Evolutionary conservation across 495 filamentous ascomycete species (phyloP).

Genomic region (Hyaloscypha bicolor): DNA sequence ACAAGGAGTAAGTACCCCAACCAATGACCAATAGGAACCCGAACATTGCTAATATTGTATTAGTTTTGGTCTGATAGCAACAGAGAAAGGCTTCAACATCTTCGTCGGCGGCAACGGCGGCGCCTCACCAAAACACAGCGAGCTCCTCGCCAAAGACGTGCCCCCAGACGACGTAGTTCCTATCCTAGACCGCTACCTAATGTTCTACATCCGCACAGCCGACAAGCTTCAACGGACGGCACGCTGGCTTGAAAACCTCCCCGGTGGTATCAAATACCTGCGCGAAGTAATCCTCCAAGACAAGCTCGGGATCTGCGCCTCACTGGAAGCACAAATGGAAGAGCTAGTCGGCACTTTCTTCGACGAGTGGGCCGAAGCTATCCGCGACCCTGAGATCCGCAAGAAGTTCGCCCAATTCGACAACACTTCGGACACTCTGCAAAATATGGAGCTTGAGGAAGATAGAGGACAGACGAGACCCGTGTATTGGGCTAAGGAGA

Average conservation of each 20-base stretch:
- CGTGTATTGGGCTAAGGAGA: slow-evolving; percentile 78
- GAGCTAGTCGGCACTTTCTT: slow-evolving; percentile 87
- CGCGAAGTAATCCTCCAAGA: slow-evolving; percentile 84
- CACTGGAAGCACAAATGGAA: slow-evolving; percentile 89
- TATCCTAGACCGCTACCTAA: slow-evolving; percentile 87
- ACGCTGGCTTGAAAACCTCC: slow-evolving; percentile 86
- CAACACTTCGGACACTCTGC: slow-evolving; percentile 76
- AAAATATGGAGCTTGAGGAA: slow-evolving; percentile 68
- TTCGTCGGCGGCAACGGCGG: slow-evolving; percentile 94
- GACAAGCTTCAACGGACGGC: slow-evolving; percentile 95
- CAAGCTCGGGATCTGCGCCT: slow-evolving; percentile 82
- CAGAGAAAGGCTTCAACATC: slow-evolving; percentile 94
- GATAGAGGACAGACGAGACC: slow-evolving; percentile 80
- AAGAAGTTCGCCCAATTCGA: slow-evolving; percentile 84
- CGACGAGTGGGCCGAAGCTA: slow-evolving; percentile 92
- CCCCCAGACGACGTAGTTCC: slow-evolving; percentile 82
- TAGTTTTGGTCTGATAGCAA: slow-evolving; percentile 91
- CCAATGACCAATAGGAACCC: neutral
- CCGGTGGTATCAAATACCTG: slow-evolving; percentile 85
- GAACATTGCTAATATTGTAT: slow-evolving; percentile 10
- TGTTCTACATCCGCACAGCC: slow-evolving; percentile 96
- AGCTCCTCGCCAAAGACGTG: slow-evolving; percentile 90
- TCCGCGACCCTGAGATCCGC: slow-evolving; percentile 67
- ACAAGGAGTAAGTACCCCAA: slow-evolving; percentile 68
- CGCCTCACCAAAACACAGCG: slow-evolving; percentile 81